Percentiles rank a stretch among this genome's conserved stretches.
phyloP scores from a whole-genome alignment of 2,329 filamentous ascomycete species.

The Phoma sp. region DNA sequence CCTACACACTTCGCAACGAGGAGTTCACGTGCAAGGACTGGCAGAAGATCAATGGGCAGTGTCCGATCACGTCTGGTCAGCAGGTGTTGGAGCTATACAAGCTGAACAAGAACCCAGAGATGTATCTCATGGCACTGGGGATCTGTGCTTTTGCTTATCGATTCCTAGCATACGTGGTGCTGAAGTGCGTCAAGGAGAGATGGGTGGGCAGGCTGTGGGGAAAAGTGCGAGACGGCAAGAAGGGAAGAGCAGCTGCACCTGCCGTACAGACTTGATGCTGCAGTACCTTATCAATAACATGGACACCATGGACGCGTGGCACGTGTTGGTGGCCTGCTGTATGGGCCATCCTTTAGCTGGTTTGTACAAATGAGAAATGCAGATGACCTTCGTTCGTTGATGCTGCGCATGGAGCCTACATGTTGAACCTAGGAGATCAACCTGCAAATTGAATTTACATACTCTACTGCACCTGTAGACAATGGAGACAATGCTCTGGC shows the following conservation, averaged over 20 bases:
- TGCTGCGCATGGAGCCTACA: too few relatives aligned
- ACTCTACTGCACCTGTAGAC: too few relatives aligned
- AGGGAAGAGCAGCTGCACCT: not conserved
- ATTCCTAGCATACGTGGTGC: constrained; percentile 64
- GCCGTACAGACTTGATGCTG: not conserved
- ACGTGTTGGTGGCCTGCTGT: too few relatives aligned
- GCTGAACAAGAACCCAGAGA: constrained; percentile 65
- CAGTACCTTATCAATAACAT: too few relatives aligned
- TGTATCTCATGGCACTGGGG: constrained; percentile 68
- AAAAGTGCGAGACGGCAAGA: constrained; percentile 27
- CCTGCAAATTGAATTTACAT: too few relatives aligned
- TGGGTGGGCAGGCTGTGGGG: constrained; percentile 52
- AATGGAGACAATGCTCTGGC: too few relatives aligned
- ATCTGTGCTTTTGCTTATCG: constrained; percentile 70
- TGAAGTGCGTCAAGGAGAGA: constrained; percentile 61
- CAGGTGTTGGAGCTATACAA: constrained; percentile 72
- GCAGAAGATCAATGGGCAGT: constrained; percentile 66
- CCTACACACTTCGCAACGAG: constrained; percentile 67
- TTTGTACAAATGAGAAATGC: too few relatives aligned
- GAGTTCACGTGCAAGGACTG: constrained; percentile 67
- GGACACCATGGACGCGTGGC: too few relatives aligned
- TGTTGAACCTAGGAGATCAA: too few relatives aligned
- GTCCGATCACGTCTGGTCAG: constrained; percentile 69
- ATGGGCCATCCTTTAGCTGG: too few relatives aligned
- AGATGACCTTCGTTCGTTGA: too few relatives aligned